Base-by-base conservation (phyloP, 2,329 filamentous ascomycete species). In the Stachybotrys elegans region DNA sequence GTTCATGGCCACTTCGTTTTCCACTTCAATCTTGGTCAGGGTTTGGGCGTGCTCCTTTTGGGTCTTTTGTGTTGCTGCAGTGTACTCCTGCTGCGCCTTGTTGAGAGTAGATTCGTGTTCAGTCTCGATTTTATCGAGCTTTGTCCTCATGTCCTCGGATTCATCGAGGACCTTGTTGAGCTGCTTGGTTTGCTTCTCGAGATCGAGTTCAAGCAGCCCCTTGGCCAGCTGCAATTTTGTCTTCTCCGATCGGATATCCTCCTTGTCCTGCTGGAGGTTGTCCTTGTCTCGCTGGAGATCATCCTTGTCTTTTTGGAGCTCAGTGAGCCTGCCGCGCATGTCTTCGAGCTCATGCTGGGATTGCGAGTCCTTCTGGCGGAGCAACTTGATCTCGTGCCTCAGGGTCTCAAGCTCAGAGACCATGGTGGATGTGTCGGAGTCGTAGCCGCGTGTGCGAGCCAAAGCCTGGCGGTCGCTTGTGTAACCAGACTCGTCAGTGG, bases 41-140 rank as follows among this genome's bases (percentile, higher is more conserved):
- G 27, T 32, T 4, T 50, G 50, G 14, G 49, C 51, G 19, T 48
- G 50, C 25, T 56, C 53, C 7, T 45, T 45, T 43, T 53, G 53
- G 4, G 54, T 47, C 27, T 48, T 51, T 20, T 51, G 43, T 6
- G 55, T 43, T 11, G 53, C 43, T 6, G 40, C 27, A 4, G 57
- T 55, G 5, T 53, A 53, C n/a, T 58, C 56, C 16, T 50, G 52
- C 45, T 49, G 53, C 27, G 50, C 47, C 43, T 46, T 55, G 16
- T 54, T 44, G 35, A 52, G 49, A 4, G 48, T 40, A 3, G 44
- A 42, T 38, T 50, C 48, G 13, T 49, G 48, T 13, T 57, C 55
- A 44, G 23, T 52, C 29, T 54, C 44, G 35, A 50, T 44, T 20
- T 48, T 53, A 6, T 36, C 34, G 14, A 36, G 19, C 5, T 6